These are phyloP conservation scores for Polygonum aviculare DNA, from an alignment of 148 eudicot genomes.

Conservation along the genomic window DNA sequence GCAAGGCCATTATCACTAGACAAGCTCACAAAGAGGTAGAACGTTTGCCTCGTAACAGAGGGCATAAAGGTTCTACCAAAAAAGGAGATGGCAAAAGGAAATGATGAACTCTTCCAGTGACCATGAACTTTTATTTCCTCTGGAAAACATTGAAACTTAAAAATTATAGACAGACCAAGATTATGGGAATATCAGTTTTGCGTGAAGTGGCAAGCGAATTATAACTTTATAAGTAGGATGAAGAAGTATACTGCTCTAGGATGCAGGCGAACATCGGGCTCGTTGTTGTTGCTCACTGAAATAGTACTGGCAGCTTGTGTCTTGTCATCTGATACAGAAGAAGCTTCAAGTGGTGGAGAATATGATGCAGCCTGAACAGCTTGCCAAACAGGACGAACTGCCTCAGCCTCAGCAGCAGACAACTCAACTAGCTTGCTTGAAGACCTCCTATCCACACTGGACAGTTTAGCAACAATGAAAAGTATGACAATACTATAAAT, in stretches of 20 bases:
- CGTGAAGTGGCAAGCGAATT: not conserved
- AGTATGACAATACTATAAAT: not conserved
- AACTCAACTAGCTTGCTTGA: conserved; percentile 75
- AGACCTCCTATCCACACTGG: conserved; percentile 51
- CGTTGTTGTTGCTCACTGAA: conserved; percentile 58
- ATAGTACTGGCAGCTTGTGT: conserved; percentile 47
- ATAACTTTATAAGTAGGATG: not conserved
- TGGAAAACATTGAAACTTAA: not conserved
- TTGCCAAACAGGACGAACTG: conserved; percentile 91
- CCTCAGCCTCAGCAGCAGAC: conserved; percentile 92
- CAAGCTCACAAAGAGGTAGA: not conserved
- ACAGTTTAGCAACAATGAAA: not conserved
- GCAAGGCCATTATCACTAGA: not conserved
- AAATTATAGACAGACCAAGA: not conserved
- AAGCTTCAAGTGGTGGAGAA: conserved; percentile 41
- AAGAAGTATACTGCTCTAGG: conserved; percentile 81
- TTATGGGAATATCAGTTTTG: not conserved
- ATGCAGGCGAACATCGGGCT: conserved; percentile 85
- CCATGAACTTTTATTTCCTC: not conserved
- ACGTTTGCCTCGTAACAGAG: not conserved
- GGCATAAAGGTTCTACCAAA: not conserved
- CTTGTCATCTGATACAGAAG: conserved; percentile 55
- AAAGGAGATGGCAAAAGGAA: not conserved
- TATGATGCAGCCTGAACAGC: conserved; percentile 77
- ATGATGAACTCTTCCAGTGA: not conserved